Evolutionary conservation across 805 yeast species (phyloP).

Genomic region (Saccharomycopsis amapae): DNA sequence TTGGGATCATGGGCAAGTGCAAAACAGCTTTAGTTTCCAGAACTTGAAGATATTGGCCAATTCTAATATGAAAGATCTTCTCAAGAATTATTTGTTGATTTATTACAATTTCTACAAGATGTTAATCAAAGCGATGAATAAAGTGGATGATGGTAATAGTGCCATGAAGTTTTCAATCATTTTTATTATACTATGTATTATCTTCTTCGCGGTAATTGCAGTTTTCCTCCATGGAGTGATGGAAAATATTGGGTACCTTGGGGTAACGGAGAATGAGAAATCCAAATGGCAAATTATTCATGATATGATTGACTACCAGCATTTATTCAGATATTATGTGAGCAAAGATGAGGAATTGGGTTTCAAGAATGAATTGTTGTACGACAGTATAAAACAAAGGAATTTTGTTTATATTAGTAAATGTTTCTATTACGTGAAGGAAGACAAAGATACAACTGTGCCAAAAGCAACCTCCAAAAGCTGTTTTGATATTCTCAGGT

Average conservation of each 20-base stretch:
- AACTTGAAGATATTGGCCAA: conserved; percentile 2
- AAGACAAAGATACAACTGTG: background rate
- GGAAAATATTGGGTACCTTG: conserved; percentile 59
- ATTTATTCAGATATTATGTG: conserved; percentile 12
- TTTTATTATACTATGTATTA: conserved; percentile 8
- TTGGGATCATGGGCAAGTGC: background rate
- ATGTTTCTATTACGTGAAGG: conserved; percentile 6
- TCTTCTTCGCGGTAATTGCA: conserved; percentile 6
- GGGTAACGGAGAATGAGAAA: conserved; percentile 69
- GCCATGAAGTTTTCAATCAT: conserved; percentile 12
- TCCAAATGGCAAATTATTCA: conserved; percentile 18
- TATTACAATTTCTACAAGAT: conserved; percentile 10
- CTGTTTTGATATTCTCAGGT: conserved; percentile 10
- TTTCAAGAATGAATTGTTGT: conserved; percentile 11
- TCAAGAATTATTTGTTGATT: conserved; percentile 7
- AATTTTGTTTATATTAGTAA: conserved; percentile 14
- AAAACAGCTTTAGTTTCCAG: background rate
- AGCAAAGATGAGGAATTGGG: background rate
- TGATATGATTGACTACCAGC: conserved; percentile 3
- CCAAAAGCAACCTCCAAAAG: background rate
- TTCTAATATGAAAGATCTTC: conserved; percentile 1
- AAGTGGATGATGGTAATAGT: background rate
- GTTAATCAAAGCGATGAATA: background rate
- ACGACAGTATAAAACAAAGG: background rate
- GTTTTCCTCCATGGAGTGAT: conserved; percentile 7